Evolutionary conservation across 805 yeast species (phyloP), one percentile per base, ranked within the genome.

Genomic region (Spathaspora girioi): DNA sequence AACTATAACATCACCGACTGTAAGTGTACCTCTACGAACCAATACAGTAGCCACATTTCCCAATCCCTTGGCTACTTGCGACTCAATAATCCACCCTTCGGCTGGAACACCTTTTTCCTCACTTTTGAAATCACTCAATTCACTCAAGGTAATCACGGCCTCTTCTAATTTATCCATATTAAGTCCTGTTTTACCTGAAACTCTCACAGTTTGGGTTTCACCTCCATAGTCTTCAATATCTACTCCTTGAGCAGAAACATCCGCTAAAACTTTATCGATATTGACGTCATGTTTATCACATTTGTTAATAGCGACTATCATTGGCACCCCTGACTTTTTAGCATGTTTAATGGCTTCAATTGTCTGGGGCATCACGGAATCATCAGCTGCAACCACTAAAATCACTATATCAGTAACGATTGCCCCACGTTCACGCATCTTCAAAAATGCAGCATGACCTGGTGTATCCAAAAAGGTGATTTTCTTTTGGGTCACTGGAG

Each of bases 291-390:
- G 86, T 60, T 84, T 86, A 64, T 93, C 99, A 59, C 96, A 87
- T 66, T 94, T 94, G 58, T 94, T 93, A 40, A 94, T 80, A 0
- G 98, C 99, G 10, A 94, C 96, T 50, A 94, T 85, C 55, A 92
- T 74, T 0, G 92, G 90, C 12, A 89, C 94, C 10, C 85, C 84
- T 0, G 96, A 84, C 47, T 82, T 81, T 56, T 86, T 86, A 3
- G 96, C 92, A 67, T 94, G 99, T 60, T 87, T 90, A 55, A 94
- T 89, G 1, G 98, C 98, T 67, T 94, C 99, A 41, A 84, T 77
- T 0, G 99, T 94, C 66, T 94, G 99, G 0, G 98, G 98, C 96
- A 87, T 94, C 19, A 94, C 96, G 0, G 97, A 89, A 69, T 94
- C 99, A 66, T 94, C 97, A 1, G 96, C 96, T 0, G 98, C 97